Conservation (phyloP, 139 green algal genomes). For the Chlamydomonas eustigma region DNA sequence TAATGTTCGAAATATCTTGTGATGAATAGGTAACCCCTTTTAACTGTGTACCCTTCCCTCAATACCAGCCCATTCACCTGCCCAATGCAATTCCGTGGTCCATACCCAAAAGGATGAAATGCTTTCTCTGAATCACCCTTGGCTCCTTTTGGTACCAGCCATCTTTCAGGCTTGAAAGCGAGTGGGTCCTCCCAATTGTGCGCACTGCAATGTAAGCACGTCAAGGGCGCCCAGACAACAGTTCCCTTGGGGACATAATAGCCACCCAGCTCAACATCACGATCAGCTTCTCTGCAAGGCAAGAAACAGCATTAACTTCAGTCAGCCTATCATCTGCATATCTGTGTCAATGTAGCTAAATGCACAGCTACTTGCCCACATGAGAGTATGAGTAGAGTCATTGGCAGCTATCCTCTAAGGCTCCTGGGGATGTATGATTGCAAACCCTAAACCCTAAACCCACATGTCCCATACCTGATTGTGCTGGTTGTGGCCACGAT, state of each 20-base stretch:
- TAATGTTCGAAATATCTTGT: no score
- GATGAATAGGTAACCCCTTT: no score
- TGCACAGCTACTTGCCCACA: no score
- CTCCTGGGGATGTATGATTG: no score
- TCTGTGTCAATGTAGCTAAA: no score
- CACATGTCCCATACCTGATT: no score
- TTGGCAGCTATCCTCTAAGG: no score
- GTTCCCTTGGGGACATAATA: conserved; percentile 3
- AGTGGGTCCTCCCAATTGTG: conserved; percentile 10
- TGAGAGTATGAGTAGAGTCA: no score
- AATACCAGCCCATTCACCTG: no score
- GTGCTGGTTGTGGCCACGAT: not conserved
- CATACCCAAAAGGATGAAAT: not conserved
- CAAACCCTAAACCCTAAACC: no score
- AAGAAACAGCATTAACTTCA: not conserved
- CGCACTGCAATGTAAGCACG: not conserved
- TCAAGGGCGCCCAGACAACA: not conserved
- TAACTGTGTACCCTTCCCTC: no score
- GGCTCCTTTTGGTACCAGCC: not conserved
- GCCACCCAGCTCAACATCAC: not conserved
- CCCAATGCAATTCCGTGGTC: not conserved
- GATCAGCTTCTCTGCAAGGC: not conserved
- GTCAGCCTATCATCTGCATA: no score
- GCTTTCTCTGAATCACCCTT: not conserved
- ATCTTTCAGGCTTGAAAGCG: conserved; percentile 11